Evolutionary conservation across 345 rosid species (phyloP), one percentile per base, ranked within the genome.

Genomic region (Salix dunnii): DNA sequence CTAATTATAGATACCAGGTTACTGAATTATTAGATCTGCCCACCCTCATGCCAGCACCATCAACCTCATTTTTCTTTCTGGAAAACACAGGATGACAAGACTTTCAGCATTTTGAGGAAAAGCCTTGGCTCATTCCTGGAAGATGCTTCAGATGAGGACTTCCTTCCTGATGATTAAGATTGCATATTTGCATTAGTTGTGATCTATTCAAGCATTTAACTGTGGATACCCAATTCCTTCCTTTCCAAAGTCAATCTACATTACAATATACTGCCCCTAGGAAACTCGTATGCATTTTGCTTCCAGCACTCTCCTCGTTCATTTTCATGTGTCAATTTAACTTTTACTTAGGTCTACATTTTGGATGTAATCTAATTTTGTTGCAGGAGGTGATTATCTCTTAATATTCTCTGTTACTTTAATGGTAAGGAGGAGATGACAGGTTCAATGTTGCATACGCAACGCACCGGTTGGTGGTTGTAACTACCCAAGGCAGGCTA

Each of bases 81-180:
- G 21, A 72, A 25, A 70, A 27, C 62, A 83, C 90, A 92, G 96
- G 97, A 81, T 61, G 91, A 84, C 82, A 90, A 84, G 77, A 91
- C 96, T 66, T 91, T 91, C 88, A 88, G 90, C 88, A 83, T 88
- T 72, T 35, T 90, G 89, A 87, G 90, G 87, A 94, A 92, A 83
- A 90, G 93, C 60, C 91, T 89, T 8, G 90, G 91, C 25, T 82
- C 94, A 5, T 88, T 92, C 77, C 85, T 91, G 67, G 93, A 83
- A 33, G 80, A 89, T 69, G 92, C 85, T 55, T 90, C 97, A 4
- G 94, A 92, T 67, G 90, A 94, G 79, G 93, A 90, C 74, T 87
- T 90, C 83, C 87, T 82, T 14, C 82, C 83, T 46, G 90, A 91
- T 69, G 92, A 91, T 69, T 92, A 91, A 80, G 63, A 12, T 64